Evolutionary conservation across 2,329 filamentous ascomycete genomes (phyloP).

Genomic region (Pyrenophora graminea): DNA sequence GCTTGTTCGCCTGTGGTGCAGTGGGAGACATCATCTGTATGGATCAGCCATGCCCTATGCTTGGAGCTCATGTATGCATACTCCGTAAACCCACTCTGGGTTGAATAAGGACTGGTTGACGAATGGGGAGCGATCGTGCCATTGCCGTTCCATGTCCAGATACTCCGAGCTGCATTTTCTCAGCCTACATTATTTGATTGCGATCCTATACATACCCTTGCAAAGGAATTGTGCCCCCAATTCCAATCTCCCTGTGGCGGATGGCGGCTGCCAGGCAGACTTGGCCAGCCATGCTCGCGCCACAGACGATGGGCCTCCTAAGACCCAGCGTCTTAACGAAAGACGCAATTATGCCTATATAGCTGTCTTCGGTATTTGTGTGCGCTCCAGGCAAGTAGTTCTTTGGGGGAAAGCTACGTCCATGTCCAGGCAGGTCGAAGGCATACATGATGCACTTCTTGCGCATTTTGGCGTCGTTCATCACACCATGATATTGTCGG

Average conservation of each 20-base stretch:
- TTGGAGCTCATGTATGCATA: conserved; percentile 12
- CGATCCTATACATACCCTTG: conserved; percentile 43
- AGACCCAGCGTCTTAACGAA: conserved; percentile 52
- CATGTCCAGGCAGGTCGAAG: conserved; percentile 57
- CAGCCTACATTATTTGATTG: conserved; percentile 21
- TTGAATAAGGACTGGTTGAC: conserved; percentile 56
- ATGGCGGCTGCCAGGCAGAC: conserved; percentile 55
- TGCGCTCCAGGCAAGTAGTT: conserved; percentile 51
- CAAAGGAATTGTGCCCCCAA: conserved; percentile 53
- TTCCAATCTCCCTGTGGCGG: conserved; percentile 53
- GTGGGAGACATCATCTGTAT: conserved; percentile 53
- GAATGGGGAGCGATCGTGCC: conserved; percentile 53
- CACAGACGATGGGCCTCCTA: conserved; percentile 55
- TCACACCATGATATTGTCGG: conserved; percentile 57
- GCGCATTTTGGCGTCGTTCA: conserved; percentile 55
- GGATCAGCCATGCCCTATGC: conserved; percentile 1
- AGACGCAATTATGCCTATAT: conserved; percentile 52
- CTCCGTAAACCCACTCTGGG: conserved; percentile 55
- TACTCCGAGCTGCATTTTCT: conserved; percentile 42
- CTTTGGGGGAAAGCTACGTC: conserved; percentile 53
- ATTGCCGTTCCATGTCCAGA: conserved; percentile 51
- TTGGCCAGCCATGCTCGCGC: conserved; percentile 57
- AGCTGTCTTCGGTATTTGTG: conserved; percentile 54
- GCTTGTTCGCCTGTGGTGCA: conserved; percentile 51
- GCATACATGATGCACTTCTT: conserved; percentile 56